Conservation (phyloP, 2,329 filamentous ascomycete genomes). For the Biscogniauxia mediterranea region DNA sequence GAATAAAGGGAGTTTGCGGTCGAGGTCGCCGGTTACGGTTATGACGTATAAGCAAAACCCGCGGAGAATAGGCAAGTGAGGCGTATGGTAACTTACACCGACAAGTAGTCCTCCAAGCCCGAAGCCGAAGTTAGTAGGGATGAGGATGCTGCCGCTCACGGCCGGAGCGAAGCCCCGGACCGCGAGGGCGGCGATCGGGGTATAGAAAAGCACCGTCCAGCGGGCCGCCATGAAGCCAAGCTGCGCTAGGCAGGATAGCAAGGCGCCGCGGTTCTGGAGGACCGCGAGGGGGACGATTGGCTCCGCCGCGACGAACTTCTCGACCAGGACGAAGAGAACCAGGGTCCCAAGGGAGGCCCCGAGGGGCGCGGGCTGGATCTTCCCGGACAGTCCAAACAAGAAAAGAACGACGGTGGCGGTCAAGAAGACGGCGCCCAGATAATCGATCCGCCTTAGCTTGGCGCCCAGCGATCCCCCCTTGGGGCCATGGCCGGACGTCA, state of each 20-base stretch:
- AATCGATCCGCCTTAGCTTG: constrained; percentile 69
- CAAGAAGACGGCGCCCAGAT: constrained; percentile 66
- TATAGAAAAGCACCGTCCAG: constrained; percentile 79
- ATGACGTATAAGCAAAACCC: not conserved
- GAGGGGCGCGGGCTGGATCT: constrained; percentile 59
- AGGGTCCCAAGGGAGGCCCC: constrained; percentile 53
- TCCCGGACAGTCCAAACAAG: constrained; percentile 66
- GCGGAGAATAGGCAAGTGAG: not conserved
- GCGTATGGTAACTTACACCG: constrained; percentile 43
- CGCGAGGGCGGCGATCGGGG: constrained; percentile 75
- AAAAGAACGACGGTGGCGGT: constrained; percentile 66
- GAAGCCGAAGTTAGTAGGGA: constrained; percentile 81
- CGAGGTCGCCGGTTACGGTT: too few species aligned
- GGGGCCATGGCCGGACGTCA: constrained; percentile 34
- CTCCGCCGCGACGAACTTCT: constrained; percentile 61
- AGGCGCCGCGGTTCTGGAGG: constrained; percentile 65
- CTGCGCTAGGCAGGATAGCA: constrained; percentile 72
- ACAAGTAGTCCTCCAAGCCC: constrained; percentile 70
- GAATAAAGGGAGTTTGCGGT: not conserved
- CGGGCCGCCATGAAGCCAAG: constrained; percentile 77
- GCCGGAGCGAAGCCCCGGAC: constrained; percentile 69
- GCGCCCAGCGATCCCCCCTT: constrained; percentile 41
- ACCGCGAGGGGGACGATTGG: constrained; percentile 74
- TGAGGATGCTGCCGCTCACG: constrained; percentile 69
- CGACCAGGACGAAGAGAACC: constrained; percentile 58